Evolutionary conservation across 2,329 filamentous ascomycete species (phyloP).

Genomic region (Cladosporium velox): DNA sequence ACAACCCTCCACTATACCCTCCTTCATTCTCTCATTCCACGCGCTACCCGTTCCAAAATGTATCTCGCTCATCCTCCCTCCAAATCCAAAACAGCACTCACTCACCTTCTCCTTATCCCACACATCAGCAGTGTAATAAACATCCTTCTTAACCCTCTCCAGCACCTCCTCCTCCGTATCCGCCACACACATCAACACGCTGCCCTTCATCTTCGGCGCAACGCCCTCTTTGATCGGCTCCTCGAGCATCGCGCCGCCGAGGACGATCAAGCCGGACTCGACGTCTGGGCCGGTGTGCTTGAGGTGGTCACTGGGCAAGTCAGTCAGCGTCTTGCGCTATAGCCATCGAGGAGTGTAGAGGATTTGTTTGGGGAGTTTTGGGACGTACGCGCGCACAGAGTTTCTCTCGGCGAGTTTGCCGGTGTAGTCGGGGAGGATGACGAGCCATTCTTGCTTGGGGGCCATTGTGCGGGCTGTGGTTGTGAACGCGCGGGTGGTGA

Average conservation of each 20-base stretch:
- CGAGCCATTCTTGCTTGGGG: conserved; percentile 52
- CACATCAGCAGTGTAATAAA: conserved; percentile 71
- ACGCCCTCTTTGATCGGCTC: conserved; percentile 64
- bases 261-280: conserved; percentile 60
- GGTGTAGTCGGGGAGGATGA: conserved; percentile 50
- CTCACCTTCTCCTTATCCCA: conserved; percentile 66
- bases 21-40: too few species aligned
- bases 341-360: too few species aligned
- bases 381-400: conserved; percentile 42
- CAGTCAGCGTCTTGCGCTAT: too few species aligned
- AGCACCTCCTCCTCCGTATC: conserved; percentile 69
- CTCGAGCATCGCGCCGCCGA: conserved; percentile 70
- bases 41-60: too few species aligned
- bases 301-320: conserved; percentile 54
- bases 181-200: conserved; percentile 67
- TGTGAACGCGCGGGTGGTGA: conserved; percentile 25
- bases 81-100: neutral
- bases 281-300: conserved; percentile 54
- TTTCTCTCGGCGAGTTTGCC: conserved; percentile 47
- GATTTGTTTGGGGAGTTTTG: neutral
- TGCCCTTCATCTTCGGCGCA: conserved; percentile 71
- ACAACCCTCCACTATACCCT: neutral
- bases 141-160: conserved; percentile 67
- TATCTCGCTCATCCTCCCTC: neutral
- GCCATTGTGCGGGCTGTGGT: conserved; percentile 32